Percentiles rank a stretch among this genome's conserved stretches.
Evolutionary conservation across 2,329 filamentous ascomycete species (phyloP).

Genomic region (Neonectria magnoliae): DNA sequence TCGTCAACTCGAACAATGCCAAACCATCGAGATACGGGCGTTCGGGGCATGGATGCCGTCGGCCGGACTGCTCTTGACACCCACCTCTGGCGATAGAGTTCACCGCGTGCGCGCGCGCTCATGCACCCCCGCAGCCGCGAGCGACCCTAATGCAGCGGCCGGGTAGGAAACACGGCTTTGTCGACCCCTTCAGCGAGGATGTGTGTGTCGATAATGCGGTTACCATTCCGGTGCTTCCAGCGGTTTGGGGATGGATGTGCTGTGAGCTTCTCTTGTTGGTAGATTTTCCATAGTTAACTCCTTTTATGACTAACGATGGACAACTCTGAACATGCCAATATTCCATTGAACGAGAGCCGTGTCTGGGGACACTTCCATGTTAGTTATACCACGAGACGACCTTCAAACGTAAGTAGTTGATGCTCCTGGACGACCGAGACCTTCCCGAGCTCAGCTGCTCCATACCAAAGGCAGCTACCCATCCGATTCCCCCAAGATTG

Average conservation of each 20-base stretch:
- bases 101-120: conserved; percentile 22
- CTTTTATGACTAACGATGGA: background rate
- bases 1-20: background rate
- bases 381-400: background rate
- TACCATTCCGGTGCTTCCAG: background rate
- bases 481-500: background rate
- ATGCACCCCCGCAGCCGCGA: conserved; percentile 35
- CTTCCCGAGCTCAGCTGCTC: background rate
- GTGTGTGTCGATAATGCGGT: background rate
- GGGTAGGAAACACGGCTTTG: conserved; percentile 5
- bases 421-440: background rate
- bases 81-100: conserved; percentile 32
- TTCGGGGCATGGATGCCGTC: background rate
- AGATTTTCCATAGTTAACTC: conserved; percentile 1
- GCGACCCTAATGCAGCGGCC: conserved; percentile 29
- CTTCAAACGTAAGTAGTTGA: background rate
- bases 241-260: background rate
- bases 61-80: conserved; percentile 13
- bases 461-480: background rate
- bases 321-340: no score
- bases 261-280: no score
- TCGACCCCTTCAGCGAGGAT: background rate
- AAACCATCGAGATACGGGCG: background rate
- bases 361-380: background rate
- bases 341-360: background rate